Base-by-base conservation (phyloP, 2,329 filamentous ascomycete species). In the Pleoardoris graminearum region DNA sequence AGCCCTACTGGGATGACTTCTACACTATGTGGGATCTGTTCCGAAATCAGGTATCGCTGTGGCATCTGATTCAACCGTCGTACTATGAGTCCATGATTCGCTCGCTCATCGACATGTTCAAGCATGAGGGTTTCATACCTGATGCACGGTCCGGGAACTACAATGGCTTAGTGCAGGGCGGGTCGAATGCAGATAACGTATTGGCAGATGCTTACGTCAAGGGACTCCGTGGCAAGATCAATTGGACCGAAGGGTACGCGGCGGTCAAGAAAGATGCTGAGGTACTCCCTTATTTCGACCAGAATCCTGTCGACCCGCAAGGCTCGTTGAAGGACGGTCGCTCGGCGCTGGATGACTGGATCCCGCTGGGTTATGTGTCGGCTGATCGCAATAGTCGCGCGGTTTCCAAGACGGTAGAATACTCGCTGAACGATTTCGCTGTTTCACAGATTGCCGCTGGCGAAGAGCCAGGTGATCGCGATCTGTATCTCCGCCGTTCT, bases 21-120 rank as follows among this genome's bases (percentile, higher is more conserved):
- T 90, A 89, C 66, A 88, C 86, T 54, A 83, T 89, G 25, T 90
- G 87, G 87, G 87, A 90, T 63, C 81, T 83, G 0, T 90, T 87
- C 61, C 79, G 87, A 7, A 86, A 72, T 37, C 70, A 72, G 36
- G 68, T 71, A 1, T 68, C 63, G 0, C 42, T 73, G 4, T 73
- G 68, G 83, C 45, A 86, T 84, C 75, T 90, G n/a, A 67, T 87
- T 1, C 86, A 90, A 55, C 86, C 87, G 0, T 58, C 74, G 0
- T 82, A 85, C 1, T 83, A 89, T 23, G 80, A 84, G 0, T 73
- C 81, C 30, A 89, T 90, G 84, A 77, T 90, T n/a, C 79, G 86
- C 12, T 85, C 83, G 29, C 73, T 90, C 36, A 84, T 90, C 25
- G 86, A 89, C 48, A 88, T 84, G 50, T 72, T 68, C 58, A 71